Conservation (phyloP, 371 early-diverging fungal species). For the Spraguea lophii region DNA sequence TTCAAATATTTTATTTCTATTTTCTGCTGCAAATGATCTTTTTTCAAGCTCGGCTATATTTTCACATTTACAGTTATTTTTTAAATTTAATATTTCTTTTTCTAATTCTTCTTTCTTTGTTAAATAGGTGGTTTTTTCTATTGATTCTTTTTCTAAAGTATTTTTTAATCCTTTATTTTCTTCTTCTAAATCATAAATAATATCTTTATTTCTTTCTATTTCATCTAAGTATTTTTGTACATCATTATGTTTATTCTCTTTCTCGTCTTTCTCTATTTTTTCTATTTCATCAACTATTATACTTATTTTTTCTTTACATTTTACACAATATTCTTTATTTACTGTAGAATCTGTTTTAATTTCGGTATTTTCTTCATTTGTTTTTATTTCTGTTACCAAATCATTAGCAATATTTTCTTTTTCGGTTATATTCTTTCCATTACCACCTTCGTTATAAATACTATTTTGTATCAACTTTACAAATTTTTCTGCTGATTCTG, state of each 20-base stretch:
- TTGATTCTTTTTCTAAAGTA: background rate
- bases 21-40: background rate
- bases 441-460: background rate
- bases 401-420: background rate
- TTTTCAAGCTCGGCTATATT: background rate
- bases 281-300: background rate
- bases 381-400: background rate
- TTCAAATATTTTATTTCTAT: background rate
- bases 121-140: background rate
- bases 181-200: background rate
- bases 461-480: background rate
- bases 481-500: slow-evolving; percentile 5
- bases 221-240: background rate
- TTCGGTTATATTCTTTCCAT: background rate
- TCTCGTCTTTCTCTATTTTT: background rate
- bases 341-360: background rate
- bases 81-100: background rate
- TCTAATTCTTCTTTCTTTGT: background rate
- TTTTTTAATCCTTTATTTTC: background rate
- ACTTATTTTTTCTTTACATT: background rate
- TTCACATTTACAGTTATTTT: background rate
- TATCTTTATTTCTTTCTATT: background rate
- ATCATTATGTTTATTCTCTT: background rate
- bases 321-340: background rate
- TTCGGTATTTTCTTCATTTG: background rate